Conservation (phyloP, 768 basidiomycete genomes). For the Holtermannia corniformis region DNA sequence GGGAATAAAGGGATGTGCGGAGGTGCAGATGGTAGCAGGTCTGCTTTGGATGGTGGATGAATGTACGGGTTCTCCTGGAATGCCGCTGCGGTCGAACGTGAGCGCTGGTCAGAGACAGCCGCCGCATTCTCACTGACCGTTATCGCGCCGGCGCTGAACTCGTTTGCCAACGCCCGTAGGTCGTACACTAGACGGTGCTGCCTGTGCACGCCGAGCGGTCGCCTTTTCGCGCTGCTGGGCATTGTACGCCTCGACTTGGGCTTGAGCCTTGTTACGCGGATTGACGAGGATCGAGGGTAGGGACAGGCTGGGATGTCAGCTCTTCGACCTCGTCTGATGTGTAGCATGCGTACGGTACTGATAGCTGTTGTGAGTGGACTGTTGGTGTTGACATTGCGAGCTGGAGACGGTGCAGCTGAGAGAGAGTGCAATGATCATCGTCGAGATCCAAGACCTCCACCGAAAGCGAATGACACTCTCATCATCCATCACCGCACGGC, state of each 20-base stretch:
- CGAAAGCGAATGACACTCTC: too few relatives aligned
- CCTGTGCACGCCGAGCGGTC: constrained; percentile 17
- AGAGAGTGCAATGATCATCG: too few relatives aligned
- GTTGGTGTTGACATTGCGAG: too few relatives aligned
- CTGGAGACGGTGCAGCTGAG: too few relatives aligned
- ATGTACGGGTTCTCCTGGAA: constrained; percentile 37
- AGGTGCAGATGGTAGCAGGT: constrained; percentile 28
- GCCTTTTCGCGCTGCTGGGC: constrained; percentile 36
- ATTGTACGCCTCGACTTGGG: constrained; percentile 32
- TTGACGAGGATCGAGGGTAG: constrained; percentile 39
- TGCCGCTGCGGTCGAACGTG: constrained; percentile 13
- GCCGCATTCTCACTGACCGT: constrained; percentile 26
- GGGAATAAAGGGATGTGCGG: constrained; percentile 22
- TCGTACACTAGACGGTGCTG: constrained; percentile 2
- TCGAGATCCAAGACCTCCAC: too few relatives aligned
- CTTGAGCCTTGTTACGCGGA: constrained; percentile 16
- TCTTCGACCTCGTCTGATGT: too few relatives aligned
- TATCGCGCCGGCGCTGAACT: constrained; percentile 31
- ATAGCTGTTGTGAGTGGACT: too few relatives aligned
- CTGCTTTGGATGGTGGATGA: constrained; percentile 19
- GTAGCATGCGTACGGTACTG: too few relatives aligned
- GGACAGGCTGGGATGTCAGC: constrained; percentile 18
- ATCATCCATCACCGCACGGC: too few relatives aligned
- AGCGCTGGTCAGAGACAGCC: background rate
- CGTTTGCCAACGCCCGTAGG: constrained; percentile 23